A percentile compares a stretch with the other conserved stretches of the same genome.
These are phyloP conservation scores for Castanea mollissima DNA, from an alignment of 306 rosid genomes.

Conservation along the genomic window DNA sequence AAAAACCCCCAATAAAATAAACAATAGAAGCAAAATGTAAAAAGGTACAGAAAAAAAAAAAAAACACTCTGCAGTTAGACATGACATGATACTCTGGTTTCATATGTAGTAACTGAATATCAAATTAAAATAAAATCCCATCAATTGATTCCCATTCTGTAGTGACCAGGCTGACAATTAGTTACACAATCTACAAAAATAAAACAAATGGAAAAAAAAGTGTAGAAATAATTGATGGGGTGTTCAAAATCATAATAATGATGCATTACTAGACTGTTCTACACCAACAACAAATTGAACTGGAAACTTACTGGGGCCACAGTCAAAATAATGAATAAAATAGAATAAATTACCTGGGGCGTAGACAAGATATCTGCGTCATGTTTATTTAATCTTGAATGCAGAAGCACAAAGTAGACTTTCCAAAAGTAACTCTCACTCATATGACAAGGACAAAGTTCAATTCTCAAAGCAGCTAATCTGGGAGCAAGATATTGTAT, in stretches of 20 bases:
- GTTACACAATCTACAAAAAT: background rate
- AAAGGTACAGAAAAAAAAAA: too few relatives aligned
- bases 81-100: background rate
- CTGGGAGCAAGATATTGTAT: conserved; percentile 82
- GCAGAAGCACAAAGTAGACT: conserved; percentile 93
- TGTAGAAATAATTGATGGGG: background rate
- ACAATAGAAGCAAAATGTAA: too few relatives aligned
- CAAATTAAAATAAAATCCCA: background rate
- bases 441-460: conserved; percentile 96
- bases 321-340: background rate
- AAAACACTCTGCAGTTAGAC: too few relatives aligned
- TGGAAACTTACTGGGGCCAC: background rate
- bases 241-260: background rate
- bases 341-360: conserved; percentile 55
- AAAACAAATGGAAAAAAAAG: background rate
- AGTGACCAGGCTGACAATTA: background rate
- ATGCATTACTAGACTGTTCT: background rate
- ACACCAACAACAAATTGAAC: background rate
- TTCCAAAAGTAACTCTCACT: conserved; percentile 93
- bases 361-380: conserved; percentile 82
- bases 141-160: background rate
- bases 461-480: conserved; percentile 90
- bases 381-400: conserved; percentile 79
- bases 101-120: background rate
- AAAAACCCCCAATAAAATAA: too few relatives aligned